Percentiles rank a stretch among this genome's conserved stretches.
phyloP scores from a whole-genome alignment of 106 monocot species.

The Dendrobium catenatum region DNA sequence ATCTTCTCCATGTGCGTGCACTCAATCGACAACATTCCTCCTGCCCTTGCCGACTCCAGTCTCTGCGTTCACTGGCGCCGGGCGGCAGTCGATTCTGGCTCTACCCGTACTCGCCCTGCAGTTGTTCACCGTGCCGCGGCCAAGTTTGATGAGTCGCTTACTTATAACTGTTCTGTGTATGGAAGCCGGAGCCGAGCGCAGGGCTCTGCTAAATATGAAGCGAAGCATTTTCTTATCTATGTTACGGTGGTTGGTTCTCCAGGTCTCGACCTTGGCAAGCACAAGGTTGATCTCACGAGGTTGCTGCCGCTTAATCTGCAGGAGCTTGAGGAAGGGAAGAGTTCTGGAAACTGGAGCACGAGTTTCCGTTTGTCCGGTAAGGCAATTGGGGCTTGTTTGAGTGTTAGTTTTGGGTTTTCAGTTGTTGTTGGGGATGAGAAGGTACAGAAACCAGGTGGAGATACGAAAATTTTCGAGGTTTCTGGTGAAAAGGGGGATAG shows the following conservation, averaged over 20 bases:
- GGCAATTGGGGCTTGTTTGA: constrained; percentile 60
- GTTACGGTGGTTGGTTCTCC: constrained; percentile 31
- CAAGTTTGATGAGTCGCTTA: constrained; percentile 61
- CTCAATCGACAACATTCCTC: constrained; percentile 52
- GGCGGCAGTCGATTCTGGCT: constrained; percentile 22
- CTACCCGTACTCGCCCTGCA: constrained; percentile 35
- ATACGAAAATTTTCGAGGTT: constrained; percentile 19
- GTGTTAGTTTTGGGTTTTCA: constrained; percentile 68
- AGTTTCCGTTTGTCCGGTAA: constrained; percentile 64
- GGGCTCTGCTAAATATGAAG: constrained; percentile 70
- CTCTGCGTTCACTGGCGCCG: constrained; percentile 66
- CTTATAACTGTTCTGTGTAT: constrained; percentile 57
- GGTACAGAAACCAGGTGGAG: background rate
- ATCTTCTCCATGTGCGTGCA: constrained; percentile 72
- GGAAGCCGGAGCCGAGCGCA: constrained; percentile 24
- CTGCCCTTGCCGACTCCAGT: constrained; percentile 28
- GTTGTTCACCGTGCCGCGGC: constrained; percentile 39
- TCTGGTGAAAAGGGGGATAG: constrained; percentile 3
- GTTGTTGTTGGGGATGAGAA: constrained; percentile 8
- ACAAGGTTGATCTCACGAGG: constrained; percentile 67
- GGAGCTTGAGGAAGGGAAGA: constrained; percentile 54
- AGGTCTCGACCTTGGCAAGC: constrained; percentile 66
- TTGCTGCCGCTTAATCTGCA: constrained; percentile 60
- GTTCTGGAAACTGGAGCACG: constrained; percentile 81
- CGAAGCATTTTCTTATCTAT: constrained; percentile 48